Conservation (phyloP, 2,329 filamentous ascomycete genomes). For the Orbilia javanica region DNA sequence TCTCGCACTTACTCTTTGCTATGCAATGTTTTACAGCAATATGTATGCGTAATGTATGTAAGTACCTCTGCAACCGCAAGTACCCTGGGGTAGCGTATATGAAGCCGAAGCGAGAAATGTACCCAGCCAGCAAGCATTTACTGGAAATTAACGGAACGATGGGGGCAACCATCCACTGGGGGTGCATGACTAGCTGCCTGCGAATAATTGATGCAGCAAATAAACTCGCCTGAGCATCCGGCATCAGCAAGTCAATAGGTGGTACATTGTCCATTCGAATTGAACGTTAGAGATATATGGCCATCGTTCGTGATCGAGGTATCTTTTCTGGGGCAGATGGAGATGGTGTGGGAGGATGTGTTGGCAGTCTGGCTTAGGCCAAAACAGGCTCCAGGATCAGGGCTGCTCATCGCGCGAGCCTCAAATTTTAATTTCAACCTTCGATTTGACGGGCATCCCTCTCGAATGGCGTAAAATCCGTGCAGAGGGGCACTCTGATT, state of each 20-base stretch:
- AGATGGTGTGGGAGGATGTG: constrained; percentile 58
- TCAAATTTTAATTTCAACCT: constrained; percentile 58
- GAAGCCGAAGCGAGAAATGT: constrained; percentile 57
- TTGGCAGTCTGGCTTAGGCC: constrained; percentile 52
- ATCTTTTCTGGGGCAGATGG: constrained; percentile 21
- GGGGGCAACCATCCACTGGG: constrained; percentile 38
- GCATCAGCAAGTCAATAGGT: constrained; percentile 17
- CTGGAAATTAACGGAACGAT: constrained; percentile 56
- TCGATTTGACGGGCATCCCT: constrained; percentile 30
- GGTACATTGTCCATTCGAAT: constrained; percentile 30
- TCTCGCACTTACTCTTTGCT: constrained; percentile 31
- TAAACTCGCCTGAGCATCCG: constrained; percentile 54
- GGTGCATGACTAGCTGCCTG: constrained; percentile 36
- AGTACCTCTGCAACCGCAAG: constrained; percentile 44
- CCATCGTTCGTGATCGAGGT: constrained; percentile 21
- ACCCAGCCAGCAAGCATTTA: constrained; percentile 48
- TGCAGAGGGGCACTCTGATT: constrained; percentile 13
- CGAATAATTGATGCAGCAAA: constrained; percentile 52
- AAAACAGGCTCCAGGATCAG: constrained; percentile 56
- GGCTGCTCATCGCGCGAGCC: constrained; percentile 59
- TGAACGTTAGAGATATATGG: constrained; percentile 43
- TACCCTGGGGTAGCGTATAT: constrained; percentile 53
- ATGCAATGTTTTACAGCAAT: constrained; percentile 54
- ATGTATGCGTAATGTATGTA: constrained; percentile 30
- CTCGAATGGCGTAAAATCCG: constrained; percentile 30